Conservation (phyloP, 2,329 filamentous ascomycete species). For the Juglanconis juglandina region DNA sequence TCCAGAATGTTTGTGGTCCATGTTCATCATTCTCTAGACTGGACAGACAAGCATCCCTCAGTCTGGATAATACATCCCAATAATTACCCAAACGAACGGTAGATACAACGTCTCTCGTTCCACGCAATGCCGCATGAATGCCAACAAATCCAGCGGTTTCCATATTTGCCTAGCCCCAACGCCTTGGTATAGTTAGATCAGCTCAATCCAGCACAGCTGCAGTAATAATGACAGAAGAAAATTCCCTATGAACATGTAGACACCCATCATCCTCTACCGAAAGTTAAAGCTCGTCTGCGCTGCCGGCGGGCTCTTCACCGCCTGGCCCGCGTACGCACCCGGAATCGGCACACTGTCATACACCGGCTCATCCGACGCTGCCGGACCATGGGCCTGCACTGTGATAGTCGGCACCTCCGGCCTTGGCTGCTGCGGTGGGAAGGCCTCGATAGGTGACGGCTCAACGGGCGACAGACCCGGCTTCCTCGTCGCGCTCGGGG, state of each 20-base stretch:
- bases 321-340: constrained; percentile 67
- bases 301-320: constrained; percentile 49
- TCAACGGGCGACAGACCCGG: constrained; percentile 57
- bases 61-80: not conserved
- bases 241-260: constrained; percentile 18
- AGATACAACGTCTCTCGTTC: not conserved
- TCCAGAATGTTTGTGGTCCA: not conserved
- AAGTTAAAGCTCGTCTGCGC: constrained; percentile 42
- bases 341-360: constrained; percentile 89
- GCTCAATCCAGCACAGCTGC: constrained; percentile 13
- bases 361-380: constrained; percentile 74
- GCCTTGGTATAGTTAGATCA: constrained; percentile 14
- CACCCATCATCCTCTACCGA: constrained; percentile 17
- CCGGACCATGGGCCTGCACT: constrained; percentile 53
- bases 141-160: not conserved
- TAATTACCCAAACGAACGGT: constrained; percentile 14
- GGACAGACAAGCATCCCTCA: not conserved
- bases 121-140: not conserved
- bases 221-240: constrained; percentile 14
- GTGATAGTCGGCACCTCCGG: constrained; percentile 38
- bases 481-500: constrained; percentile 67
- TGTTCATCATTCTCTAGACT: constrained; percentile 6
- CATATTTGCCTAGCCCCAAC: constrained; percentile 6
- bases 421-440: constrained; percentile 27
- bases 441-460: constrained; percentile 25